Conservation (phyloP, 2,329 filamentous ascomycete genomes). For the Pseudogymnoascus sp. region DNA sequence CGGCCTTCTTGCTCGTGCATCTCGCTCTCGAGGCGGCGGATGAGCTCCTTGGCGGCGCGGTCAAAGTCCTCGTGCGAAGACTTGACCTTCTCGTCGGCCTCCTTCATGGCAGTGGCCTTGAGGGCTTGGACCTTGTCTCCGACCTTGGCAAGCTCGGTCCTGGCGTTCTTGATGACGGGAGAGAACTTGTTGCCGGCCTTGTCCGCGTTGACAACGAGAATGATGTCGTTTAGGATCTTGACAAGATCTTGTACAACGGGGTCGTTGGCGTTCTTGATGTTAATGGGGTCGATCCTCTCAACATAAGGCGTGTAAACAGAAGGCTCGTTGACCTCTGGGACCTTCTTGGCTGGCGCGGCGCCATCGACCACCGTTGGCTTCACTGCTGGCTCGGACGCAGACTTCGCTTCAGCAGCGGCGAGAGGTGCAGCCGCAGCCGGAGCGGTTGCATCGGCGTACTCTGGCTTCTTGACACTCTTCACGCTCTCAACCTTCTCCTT, state of each 20-base stretch:
- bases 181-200: conserved; percentile 70
- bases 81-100: conserved; percentile 60
- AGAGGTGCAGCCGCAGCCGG: conserved; percentile 18
- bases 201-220: conserved; percentile 86
- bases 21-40: conserved; percentile 75
- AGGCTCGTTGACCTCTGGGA: conserved; percentile 59
- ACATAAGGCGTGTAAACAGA: conserved; percentile 55
- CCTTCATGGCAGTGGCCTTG: conserved; percentile 62
- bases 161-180: conserved; percentile 74
- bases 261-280: conserved; percentile 68
- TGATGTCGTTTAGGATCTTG: conserved; percentile 92
- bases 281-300: conserved; percentile 69
- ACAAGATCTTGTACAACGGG: conserved; percentile 88
- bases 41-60: conserved; percentile 76
- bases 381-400: conserved; percentile 18
- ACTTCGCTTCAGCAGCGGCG: conserved; percentile 24
- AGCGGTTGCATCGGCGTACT: conserved; percentile 23
- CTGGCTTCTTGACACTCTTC: conserved; percentile 30
- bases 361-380: neutral
- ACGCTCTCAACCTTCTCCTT: conserved; percentile 28
- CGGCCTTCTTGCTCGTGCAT: conserved; percentile 73
- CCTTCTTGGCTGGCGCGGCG: conserved; percentile 28
- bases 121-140: conserved; percentile 70
- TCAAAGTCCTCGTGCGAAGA: conserved; percentile 70
- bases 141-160: conserved; percentile 71